Percentiles rank a stretch among this genome's conserved stretches.
These are phyloP conservation scores for Yamadazyma spencermartinsiae DNA, from an alignment of 1,139 yeast genomes.

Conservation along the genomic window DNA sequence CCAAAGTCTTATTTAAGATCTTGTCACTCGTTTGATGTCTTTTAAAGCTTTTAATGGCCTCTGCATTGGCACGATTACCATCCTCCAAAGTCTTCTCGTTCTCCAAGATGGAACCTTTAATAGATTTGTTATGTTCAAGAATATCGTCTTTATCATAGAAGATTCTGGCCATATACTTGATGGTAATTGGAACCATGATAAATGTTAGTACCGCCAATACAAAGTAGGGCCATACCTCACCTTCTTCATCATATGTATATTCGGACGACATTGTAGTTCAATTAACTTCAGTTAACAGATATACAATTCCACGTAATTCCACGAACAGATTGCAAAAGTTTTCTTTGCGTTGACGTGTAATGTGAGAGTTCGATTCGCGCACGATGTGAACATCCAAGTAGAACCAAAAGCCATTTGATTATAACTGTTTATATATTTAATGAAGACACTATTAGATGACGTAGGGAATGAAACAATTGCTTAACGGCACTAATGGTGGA, in stretches of 20 bases:
- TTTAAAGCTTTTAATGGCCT: conserved; percentile 43
- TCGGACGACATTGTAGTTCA: conserved; percentile 37
- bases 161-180: conserved; percentile 40
- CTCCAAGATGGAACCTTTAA: conserved; percentile 36
- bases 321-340: neutral
- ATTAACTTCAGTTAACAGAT: neutral
- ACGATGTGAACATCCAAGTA: neutral
- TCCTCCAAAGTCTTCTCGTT: conserved; percentile 25
- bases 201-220: conserved; percentile 66
- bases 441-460: neutral
- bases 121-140: conserved; percentile 21
- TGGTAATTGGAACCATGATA: conserved; percentile 70
- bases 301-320: too few species aligned
- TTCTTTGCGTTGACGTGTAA: conserved; percentile 7
- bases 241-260: conserved; percentile 83
- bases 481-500: conserved; percentile 94
- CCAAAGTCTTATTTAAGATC: conserved; percentile 46
- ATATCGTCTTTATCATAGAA: conserved; percentile 22
- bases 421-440: conserved; percentile 1
- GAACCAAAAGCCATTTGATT: neutral
- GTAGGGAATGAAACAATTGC: too few species aligned
- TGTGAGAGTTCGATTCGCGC: neutral
- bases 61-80: conserved; percentile 30
- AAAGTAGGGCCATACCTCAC: conserved; percentile 96
- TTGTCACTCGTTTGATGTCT: conserved; percentile 36